phyloP scores from a whole-genome alignment of 768 basidiomycete species.

The Strobilomyces confusus region DNA sequence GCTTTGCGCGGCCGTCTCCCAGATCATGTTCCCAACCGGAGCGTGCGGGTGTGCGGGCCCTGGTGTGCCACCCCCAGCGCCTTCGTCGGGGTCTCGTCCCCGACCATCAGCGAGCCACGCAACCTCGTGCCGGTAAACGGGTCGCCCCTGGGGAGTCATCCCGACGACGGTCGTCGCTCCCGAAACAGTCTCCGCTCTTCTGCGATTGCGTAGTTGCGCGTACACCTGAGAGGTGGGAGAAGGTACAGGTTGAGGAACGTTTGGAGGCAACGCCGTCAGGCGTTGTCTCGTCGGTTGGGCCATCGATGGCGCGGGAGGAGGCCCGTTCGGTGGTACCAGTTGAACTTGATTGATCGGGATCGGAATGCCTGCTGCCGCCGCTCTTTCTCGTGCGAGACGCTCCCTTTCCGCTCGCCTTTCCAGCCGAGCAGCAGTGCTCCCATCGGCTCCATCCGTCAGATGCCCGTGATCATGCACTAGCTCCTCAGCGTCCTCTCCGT shows the following conservation, averaged over 20 bases:
- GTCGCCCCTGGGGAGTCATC: slow-evolving; percentile 27
- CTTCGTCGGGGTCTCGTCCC: slow-evolving; percentile 18
- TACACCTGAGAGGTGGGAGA: slow-evolving; percentile 17
- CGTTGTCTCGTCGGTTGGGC: slow-evolving; percentile 25
- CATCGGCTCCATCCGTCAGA: slow-evolving; percentile 10
- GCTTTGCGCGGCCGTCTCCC: slow-evolving; percentile 27
- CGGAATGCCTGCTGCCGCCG: slow-evolving; percentile 7
- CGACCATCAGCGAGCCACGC: slow-evolving; percentile 24
- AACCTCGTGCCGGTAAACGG: slow-evolving; percentile 28
- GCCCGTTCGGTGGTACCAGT: slow-evolving; percentile 9
- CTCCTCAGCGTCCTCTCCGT: slow-evolving; percentile 42
- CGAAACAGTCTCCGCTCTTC: slow-evolving; percentile 33
- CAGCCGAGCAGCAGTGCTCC: slow-evolving; percentile 15
- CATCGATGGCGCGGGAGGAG: slow-evolving; percentile 11
- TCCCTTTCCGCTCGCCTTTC: slow-evolving; percentile 40
- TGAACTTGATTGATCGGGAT: slow-evolving; percentile 14
- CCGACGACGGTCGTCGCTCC: slow-evolving; percentile 26
- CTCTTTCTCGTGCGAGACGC: slow-evolving; percentile 26
- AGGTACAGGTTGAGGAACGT: slow-evolving; percentile 21
- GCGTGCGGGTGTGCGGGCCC: slow-evolving; percentile 19
- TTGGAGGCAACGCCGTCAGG: slow-evolving; percentile 27
- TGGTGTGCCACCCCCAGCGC: slow-evolving; percentile 12
- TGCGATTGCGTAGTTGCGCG: slow-evolving; percentile 25
- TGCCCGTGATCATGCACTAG: slow-evolving; percentile 28
- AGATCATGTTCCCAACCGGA: slow-evolving; percentile 24